phyloP scores from a whole-genome alignment of 768 basidiomycete species.

The Boletales sp. region DNA sequence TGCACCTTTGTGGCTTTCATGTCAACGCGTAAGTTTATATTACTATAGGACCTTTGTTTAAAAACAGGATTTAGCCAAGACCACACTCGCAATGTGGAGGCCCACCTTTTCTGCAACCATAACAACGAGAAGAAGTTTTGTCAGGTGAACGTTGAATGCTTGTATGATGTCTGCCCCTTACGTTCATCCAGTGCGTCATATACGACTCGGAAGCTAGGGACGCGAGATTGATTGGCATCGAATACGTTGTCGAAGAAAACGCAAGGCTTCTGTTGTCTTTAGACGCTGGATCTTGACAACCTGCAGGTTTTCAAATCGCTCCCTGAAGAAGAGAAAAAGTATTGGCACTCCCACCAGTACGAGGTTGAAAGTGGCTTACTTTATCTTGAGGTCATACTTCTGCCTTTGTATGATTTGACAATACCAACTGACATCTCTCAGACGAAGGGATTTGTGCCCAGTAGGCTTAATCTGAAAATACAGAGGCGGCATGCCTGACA shows the following conservation, averaged over 20 bases:
- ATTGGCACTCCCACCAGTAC: slow-evolving; percentile 54
- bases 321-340: slow-evolving; percentile 43
- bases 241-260: slow-evolving; percentile 47
- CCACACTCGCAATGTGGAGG: slow-evolving; percentile 35
- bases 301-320: slow-evolving; percentile 36
- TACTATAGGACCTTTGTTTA: background rate
- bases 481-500: background rate
- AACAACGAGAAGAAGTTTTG: slow-evolving; percentile 36
- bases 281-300: background rate
- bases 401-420: background rate
- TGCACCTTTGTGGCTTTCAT: slow-evolving; percentile 36
- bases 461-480: slow-evolving; percentile 5
- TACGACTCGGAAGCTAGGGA: slow-evolving; percentile 40
- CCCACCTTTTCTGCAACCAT: slow-evolving; percentile 45
- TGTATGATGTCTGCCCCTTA: slow-evolving; percentile 25
- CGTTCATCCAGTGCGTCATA: slow-evolving; percentile 37
- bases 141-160: slow-evolving; percentile 24
- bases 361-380: slow-evolving; percentile 38
- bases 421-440: background rate
- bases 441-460: slow-evolving; percentile 25
- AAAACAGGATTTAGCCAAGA: slow-evolving; percentile 21
- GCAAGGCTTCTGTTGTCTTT: background rate
- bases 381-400: slow-evolving; percentile 25
- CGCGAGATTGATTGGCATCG: slow-evolving; percentile 50
- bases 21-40: slow-evolving; percentile 26